A percentile compares a stretch with the other conserved stretches of the same genome.
Conservation (phyloP, 108 stramenopile species). For the Stephanodiscus minutulus region DNA sequence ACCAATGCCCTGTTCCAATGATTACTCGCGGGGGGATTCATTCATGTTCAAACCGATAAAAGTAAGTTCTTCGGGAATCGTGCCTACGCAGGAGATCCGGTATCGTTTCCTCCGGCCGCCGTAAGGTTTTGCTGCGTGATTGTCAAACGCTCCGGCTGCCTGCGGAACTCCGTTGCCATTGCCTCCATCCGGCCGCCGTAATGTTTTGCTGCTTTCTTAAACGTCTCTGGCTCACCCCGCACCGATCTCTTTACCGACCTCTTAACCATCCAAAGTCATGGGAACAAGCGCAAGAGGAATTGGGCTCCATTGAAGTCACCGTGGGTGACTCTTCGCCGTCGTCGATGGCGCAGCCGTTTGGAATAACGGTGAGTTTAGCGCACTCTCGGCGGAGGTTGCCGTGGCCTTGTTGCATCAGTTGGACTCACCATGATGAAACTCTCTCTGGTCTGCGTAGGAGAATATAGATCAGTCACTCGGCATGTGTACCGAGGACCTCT, state of each 20-base stretch:
- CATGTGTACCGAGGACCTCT: conserved; percentile 75
- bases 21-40: conserved; percentile 11
- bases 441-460: conserved; percentile 33
- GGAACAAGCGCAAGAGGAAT: conserved; percentile 42
- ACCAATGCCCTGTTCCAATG: conserved; percentile 6
- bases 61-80: conserved; percentile 39
- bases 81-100: too few relatives aligned
- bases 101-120: too few relatives aligned
- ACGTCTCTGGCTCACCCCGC: conserved; percentile 1
- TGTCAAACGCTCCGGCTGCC: neutral
- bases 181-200: neutral
- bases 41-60: conserved; percentile 55
- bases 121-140: too few relatives aligned
- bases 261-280: conserved; percentile 43
- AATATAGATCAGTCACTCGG: conserved; percentile 69
- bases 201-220: neutral
- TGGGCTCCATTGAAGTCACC: conserved; percentile 42
- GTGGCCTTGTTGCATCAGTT: neutral
- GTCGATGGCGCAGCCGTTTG: conserved; percentile 66
- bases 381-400: neutral
- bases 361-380: conserved; percentile 65
- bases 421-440: neutral
- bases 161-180: too few relatives aligned
- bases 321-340: conserved; percentile 41
- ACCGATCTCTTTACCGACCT: neutral